A percentile compares a stretch with the other conserved stretches of the same genome.
These are phyloP conservation scores for Omphalotus olearius DNA, from an alignment of 1,284 basidiomycete genomes.

Conservation along the genomic window DNA sequence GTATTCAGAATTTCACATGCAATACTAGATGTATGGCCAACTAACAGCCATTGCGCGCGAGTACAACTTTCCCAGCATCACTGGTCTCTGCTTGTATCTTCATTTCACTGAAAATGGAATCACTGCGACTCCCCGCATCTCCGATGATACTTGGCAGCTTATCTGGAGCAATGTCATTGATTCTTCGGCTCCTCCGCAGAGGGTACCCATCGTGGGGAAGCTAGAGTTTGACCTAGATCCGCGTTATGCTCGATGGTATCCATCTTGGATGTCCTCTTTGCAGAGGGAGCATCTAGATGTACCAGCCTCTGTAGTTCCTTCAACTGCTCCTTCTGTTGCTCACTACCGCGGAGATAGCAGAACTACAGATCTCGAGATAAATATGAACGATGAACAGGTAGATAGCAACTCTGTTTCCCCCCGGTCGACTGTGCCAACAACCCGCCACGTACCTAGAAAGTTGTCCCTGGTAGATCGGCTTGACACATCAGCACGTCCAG, in stretches of 20 bases:
- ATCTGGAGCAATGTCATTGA: constrained; percentile 68
- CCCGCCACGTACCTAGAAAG: constrained; percentile 56
- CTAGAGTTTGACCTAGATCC: constrained; percentile 79
- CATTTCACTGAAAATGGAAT: constrained; percentile 54
- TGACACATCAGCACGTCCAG: constrained; percentile 39
- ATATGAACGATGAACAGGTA: constrained; percentile 30
- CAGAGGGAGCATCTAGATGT: constrained; percentile 42
- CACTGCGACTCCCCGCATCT: constrained; percentile 61
- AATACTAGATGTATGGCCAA: constrained; percentile 63
- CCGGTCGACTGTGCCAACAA: constrained; percentile 10
- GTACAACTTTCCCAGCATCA: constrained; percentile 72
- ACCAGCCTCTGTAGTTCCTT: constrained; percentile 35
- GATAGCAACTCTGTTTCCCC: constrained; percentile 27
- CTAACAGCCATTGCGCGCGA: constrained; percentile 73
- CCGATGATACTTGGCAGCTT: constrained; percentile 71
- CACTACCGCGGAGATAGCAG: constrained; percentile 55
- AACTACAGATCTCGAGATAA: constrained; percentile 43
- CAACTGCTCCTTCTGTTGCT: constrained; percentile 36
- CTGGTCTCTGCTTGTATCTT: constrained; percentile 70
- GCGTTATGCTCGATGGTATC: constrained; percentile 67
- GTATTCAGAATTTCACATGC: neutral
- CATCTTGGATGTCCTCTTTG: constrained; percentile 55
- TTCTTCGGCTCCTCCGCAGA: constrained; percentile 31
- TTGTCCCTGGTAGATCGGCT: constrained; percentile 64
- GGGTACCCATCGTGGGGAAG: constrained; percentile 60